Evolutionary conservation across 1,139 yeast genomes (phyloP), one percentile per base, ranked within the genome.

Genomic region (Zhuliangozyma blackwelliae): DNA sequence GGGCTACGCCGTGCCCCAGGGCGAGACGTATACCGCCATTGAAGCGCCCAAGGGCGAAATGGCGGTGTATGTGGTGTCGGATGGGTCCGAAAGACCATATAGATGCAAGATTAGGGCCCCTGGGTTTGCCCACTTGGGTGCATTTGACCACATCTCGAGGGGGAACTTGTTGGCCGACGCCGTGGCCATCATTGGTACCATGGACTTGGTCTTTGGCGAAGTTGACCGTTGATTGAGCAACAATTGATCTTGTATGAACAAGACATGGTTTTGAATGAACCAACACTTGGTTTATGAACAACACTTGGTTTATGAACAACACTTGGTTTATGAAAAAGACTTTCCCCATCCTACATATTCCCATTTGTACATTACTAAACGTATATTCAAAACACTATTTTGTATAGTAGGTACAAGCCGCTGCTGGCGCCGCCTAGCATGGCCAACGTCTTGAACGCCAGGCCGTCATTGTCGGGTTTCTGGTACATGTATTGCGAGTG

Each of bases 1-100:
- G 73, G 96, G 96, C 49, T 86, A 79, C 60, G 81, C 84, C 34
- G 96, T 87, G 30, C 96, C 96, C 32, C 84, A 79, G 41, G 96
- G 96, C 52, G 96, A 87, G 68, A 84, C 96, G 21, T 87, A 87
- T 62, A 85, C 94, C 37, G 94, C 88, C 40, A 87, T 87, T 49
- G 96, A 87, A 68, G 96, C 96, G 27, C 96, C 96, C 60, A 87
- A 87, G 77, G 96, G 96, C 57, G 96, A 87, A 66, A 85, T 87
- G 95, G 96, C 85, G 44, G 95, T 86, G 40, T 87, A 82, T 56
- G 83, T 87, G 38, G 95, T 87, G 41, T 79, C 90, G 48, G 96
- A 87, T 62, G 96, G 96, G 39, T 68, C 84, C 41, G 96, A 87
- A 68, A 78, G 95, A 64, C 96, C 96, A 29, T 87, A 87, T 69